Conservation (phyloP, 257 asterid species). For the Solanum lycopersicoides region DNA sequence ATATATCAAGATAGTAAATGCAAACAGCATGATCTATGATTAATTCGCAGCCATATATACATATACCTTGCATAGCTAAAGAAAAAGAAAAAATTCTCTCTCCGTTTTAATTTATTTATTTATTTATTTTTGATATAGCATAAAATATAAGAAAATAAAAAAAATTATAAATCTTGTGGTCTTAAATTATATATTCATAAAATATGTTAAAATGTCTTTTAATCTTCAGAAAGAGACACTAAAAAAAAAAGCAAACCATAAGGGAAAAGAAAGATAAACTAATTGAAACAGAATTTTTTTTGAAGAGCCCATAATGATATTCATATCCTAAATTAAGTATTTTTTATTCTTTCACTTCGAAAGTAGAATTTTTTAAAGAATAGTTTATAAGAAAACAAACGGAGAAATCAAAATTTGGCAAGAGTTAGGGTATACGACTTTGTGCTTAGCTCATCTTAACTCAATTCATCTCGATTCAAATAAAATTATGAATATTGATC, state of each 20-base stretch:
- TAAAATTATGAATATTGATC: no score
- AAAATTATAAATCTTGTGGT: neutral
- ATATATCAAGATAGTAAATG: neutral
- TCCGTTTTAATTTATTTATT: neutral
- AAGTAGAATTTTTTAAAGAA: no score
- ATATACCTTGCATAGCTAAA: neutral
- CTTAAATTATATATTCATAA: no score
- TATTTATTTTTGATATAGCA: neutral
- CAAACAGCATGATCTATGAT: neutral
- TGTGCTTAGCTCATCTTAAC: no score
- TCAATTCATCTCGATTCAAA: no score
- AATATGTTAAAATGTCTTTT: no score
- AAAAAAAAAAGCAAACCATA: neutral
- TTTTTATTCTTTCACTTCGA: neutral
- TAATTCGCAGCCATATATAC: neutral
- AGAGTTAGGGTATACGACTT: no score
- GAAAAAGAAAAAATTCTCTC: neutral
- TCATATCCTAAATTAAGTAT: neutral
- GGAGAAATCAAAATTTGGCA: no score
- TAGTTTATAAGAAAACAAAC: neutral
- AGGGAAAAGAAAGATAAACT: neutral
- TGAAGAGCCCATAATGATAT: neutral
- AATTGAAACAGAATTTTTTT: neutral
- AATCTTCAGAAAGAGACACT: no score
- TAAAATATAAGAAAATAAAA: neutral